Evolutionary conservation across 1,284 basidiomycete genomes (phyloP), one percentile per base, ranked within the genome.

Genomic region (Fomes fomentarius): DNA sequence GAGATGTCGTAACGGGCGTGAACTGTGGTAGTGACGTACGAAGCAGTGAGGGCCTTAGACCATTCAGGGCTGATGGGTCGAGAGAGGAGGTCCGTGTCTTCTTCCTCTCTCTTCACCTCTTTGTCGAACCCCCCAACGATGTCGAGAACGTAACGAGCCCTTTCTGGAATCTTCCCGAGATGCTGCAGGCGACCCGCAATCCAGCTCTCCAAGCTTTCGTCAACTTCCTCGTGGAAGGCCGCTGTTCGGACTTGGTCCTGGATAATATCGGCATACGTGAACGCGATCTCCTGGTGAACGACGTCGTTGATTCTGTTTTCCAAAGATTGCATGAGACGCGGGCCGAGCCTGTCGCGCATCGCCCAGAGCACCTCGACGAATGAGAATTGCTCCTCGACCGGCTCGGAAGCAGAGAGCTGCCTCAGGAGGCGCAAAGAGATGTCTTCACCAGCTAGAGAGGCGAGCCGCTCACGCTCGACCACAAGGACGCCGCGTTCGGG

Each of bases 381-480:
- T 15, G 76, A 66, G 62, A 83, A 81, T 58, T 80, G 75, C 11
- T 76, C 60, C 42, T 84, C 83, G 34, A 79, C 65, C 8, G 71
- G 28, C 38, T 50, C 28, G 53, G 60, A 57, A 43, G 71, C 66
- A 25, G 72, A 68, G 40, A 85, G 72, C 54, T 69, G 70, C 45
- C 80, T 73, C 37, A 84, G 81, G 28, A 88, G 69, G 30, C 76
- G 74, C 24, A 94, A 76, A 15, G 89, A 78, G 38, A 84, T 70
- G 67, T 95, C 91, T 65, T 90, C 84, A 14, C 73, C 71, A 3
- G 87, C 81, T 22, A 91, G 70, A 5, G 76, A 73, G 1, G 85
- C 83, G 11, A 89, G 75, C 19, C 94, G 85, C 68, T 95, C 91
- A 50, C 93, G 79, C 69, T 94, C 89, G 12, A 93, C 74, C 22